Evolutionary conservation across 805 yeast genomes (phyloP), one percentile per base, ranked within the genome.

Genomic region (Teunomyces atbi): DNA sequence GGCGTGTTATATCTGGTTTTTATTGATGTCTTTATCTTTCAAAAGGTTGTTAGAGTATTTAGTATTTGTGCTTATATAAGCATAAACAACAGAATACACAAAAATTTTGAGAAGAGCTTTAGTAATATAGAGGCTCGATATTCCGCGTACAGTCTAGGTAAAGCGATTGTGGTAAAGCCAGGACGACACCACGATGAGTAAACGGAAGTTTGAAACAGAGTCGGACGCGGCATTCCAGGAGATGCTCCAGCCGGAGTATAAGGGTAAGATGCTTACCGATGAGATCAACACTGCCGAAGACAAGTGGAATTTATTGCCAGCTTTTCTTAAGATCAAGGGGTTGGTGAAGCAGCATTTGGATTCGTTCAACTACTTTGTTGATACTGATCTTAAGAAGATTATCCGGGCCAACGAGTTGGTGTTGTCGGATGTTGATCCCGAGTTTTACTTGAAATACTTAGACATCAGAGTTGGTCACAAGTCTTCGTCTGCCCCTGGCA

Each of bases 291-390:
- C 97, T 0, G 94, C 96, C 8, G 89, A 89, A 57, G 99, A 94
- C 67, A 94, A 94, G 65, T 94, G 99, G 99, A 87, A 94, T 57
- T 74, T 94, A 40, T 71, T 94, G 34, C 99, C 99, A 0, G 99
- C 99, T 0, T 94, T 94, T 61, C 72, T 94, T 52, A 89, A 90
- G 61, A 96, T 94, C 38, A 94, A 94, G 64, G 99, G 99, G 45
- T 72, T 94, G 43, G 98, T 94, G 39, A 94, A 94, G 60, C 99
- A 94, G 72, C 99, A 94, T 73, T 74, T 94, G 61, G 99, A 94
- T 62, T 94, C 99, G n/a, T 94, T 89, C 76, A 92, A 94, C 62
- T 94, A 89, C 69, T 94, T 94, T 64, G 96, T 94, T 15, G 97
- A 94, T 59, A 83, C 81, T 5, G 99, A 94, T 63, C 76, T 94